phyloP scores from a whole-genome alignment of 768 basidiomycete species.

The Pisolithus orientalis region DNA sequence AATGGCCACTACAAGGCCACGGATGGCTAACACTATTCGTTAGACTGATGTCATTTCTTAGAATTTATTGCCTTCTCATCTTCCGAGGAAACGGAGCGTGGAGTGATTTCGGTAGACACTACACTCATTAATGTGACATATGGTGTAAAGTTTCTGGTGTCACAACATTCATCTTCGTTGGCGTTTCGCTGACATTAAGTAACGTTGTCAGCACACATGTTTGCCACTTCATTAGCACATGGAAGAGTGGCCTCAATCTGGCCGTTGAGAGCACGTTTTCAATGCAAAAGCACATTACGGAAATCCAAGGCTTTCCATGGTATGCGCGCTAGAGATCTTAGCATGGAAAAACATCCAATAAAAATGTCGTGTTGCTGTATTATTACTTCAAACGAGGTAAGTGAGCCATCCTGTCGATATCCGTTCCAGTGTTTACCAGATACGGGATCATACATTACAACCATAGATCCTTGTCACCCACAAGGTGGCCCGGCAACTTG shows the following conservation, averaged over 20 bases:
- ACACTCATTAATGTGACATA: too few relatives aligned
- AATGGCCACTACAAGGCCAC: constrained; percentile 6
- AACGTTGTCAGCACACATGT: too few relatives aligned
- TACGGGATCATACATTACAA: background rate
- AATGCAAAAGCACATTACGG: too few relatives aligned
- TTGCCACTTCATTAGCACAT: too few relatives aligned
- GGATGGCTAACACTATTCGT: background rate
- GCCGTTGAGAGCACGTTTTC: too few relatives aligned
- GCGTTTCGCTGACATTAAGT: too few relatives aligned
- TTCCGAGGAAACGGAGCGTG: background rate
- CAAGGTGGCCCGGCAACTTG: background rate
- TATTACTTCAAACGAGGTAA: background rate
- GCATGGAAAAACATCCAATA: background rate
- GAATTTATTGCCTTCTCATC: background rate
- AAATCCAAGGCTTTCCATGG: too few relatives aligned
- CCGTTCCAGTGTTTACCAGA: background rate
- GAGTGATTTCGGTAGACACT: background rate
- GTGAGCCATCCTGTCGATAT: background rate
- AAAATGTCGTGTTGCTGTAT: background rate
- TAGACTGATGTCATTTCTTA: background rate
- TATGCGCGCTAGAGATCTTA: too few relatives aligned
- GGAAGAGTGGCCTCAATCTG: too few relatives aligned
- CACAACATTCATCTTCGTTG: too few relatives aligned
- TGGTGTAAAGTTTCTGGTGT: too few relatives aligned
- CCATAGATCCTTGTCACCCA: background rate